Base-by-base conservation (phyloP, 2,329 filamentous ascomycete genomes). In the Paecilomyces sp. region DNA sequence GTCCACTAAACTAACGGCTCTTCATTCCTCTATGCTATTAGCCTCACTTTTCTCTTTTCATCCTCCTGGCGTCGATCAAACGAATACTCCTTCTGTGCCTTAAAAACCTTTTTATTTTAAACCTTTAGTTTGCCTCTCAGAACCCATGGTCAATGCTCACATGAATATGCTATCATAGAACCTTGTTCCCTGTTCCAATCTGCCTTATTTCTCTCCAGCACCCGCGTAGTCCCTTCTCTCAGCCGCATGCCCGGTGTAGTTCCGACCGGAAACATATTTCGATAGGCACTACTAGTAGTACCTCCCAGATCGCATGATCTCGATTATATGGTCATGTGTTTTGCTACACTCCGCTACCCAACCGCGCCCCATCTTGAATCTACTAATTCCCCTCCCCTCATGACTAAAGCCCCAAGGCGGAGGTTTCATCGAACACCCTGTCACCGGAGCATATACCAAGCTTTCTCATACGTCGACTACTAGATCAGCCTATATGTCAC, bases 21-120 rank as follows among this genome's bases (percentile, higher is more conserved):
- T 70, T 71, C 69, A 71, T 73, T 30, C 68, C 69, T 72, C 71
- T 72, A 74, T 74, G 71, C 68, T 72, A 71, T 73, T 73, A 74
- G 72, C 72, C 70, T 73, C 69, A 70, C 71, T 70, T 71, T 69
- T 71, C 68, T 65, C 66, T 67, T 69, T 66, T 67, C 68, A 67
- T 66, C 67, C 24, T 51, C 15, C 69, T 68, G 68, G 70, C 67
- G 69, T 67, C 67, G 67, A 65, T 62, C 63, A 65, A 66, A 66
- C 64, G 62, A 66, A 65, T 66, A 63, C 62, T 64, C 60, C 62
- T 65, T 64, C 25, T 62, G 57, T 65, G 63, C 57, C 58, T 61
- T 68, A 62, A 70, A 72, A 69, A 69, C 64, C 64, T 63, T 64
- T 67, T 64, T 25, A 25, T 53, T 25, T 30, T 53, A 53, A 53